Base-by-base conservation (phyloP, 805 yeast genomes). In the Yarrowia sp. region DNA sequence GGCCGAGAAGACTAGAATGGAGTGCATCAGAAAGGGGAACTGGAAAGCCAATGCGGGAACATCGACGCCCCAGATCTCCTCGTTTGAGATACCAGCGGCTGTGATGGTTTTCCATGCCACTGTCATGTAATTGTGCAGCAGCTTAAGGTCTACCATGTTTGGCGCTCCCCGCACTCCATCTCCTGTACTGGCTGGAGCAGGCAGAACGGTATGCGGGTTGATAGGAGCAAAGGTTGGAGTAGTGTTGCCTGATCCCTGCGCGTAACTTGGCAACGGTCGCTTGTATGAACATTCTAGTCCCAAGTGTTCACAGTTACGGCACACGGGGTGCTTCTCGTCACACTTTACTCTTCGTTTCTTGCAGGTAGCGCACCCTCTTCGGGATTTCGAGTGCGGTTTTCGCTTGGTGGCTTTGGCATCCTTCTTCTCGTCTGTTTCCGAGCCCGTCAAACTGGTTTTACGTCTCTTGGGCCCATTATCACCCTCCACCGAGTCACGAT, bases 1-100 rank as follows among this genome's bases (percentile, higher is more conserved):
- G 1, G 98, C 98, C 65, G 96, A 86, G 71, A 93, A 90, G 26
- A 96, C 96, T 63, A 93, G 78, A 14, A 93, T 81, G 0, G 96
- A 87, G 73, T 93, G 98, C 97, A 93, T 91, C 69, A 93, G 79
- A 71, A 90, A 92, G 16, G 97, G 96, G 73, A 87, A 87, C 65
- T 87, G 84, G 76, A 92, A 91, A 5, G 98, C 96, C 66, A 92
- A 79, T 78, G 86, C 84, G 0, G 97, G 97, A 24, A 93, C 91
- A 69, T 90, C 96, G 61, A 83, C 85, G 62, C 86, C 84, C 98
- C 98, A 93, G 40, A 92, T 88, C 68, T 87, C 84, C 32, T 87
- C 85, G 68, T 88, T 96, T 33, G 93, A 88, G 35, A 92, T 90
- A 1, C 97, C 97, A 0, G 97, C 96, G 1, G 87, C 91, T 0